phyloP scores from a whole-genome alignment of 495 filamentous ascomycete species.

The Penicillium tannophilum region DNA sequence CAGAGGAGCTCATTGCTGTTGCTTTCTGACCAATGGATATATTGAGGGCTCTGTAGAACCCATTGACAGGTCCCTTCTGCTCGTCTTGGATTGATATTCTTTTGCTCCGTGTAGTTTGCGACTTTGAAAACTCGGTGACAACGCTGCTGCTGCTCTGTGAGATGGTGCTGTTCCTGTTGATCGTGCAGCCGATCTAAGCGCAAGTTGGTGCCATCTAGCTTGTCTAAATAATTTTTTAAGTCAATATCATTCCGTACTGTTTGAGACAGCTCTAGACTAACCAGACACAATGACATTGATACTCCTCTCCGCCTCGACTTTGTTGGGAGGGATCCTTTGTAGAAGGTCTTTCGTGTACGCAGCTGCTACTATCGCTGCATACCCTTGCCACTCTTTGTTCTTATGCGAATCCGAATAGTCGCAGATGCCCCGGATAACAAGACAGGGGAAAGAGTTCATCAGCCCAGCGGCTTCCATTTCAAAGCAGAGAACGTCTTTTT shows the following conservation, averaged over 20 bases:
- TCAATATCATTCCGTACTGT: not conserved
- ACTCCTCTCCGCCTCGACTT: not conserved
- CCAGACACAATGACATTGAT: not conserved
- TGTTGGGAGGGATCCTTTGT: not conserved
- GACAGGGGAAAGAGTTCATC: slow-evolving; percentile 38
- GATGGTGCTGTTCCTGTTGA: not conserved
- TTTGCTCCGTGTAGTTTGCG: slow-evolving; percentile 29
- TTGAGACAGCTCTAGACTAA: not conserved
- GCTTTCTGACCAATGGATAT: slow-evolving; percentile 30
- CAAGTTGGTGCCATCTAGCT: no score
- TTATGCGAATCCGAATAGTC: slow-evolving; percentile 6
- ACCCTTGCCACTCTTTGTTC: not conserved
- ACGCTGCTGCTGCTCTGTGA: slow-evolving; percentile 24
- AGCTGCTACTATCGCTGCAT: slow-evolving; percentile 3
- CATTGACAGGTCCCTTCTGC: slow-evolving; percentile 29
- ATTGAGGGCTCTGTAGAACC: slow-evolving; percentile 33
- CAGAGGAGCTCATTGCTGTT: slow-evolving; percentile 37
- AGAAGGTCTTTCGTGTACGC: slow-evolving; percentile 4
- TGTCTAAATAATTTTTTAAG: not conserved
- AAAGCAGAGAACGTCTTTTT: slow-evolving; percentile 39
- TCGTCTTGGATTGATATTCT: slow-evolving; percentile 31
- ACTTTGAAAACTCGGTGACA: slow-evolving; percentile 31
- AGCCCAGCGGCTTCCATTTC: slow-evolving; percentile 48
- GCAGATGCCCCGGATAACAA: slow-evolving; percentile 33
- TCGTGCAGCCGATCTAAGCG: no score